Evolutionary conservation across 1,139 yeast species (phyloP).

Genomic region (Zygoascus sp.): DNA sequence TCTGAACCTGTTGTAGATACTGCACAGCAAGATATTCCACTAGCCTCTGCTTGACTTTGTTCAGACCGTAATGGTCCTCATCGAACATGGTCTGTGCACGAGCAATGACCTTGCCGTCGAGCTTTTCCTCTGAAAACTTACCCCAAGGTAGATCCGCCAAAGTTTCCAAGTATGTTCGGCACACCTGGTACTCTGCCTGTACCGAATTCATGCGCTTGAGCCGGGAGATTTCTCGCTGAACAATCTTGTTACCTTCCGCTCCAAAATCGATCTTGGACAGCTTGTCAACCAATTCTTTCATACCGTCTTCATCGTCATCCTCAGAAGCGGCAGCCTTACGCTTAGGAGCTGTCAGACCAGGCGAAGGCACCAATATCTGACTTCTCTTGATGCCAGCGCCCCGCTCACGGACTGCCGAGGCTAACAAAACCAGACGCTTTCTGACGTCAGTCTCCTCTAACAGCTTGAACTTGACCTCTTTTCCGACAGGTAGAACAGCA

Average conservation of each 20-base stretch:
- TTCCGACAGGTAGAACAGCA: slow-evolving; percentile 35
- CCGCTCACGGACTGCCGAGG: slow-evolving; percentile 23
- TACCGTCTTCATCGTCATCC: slow-evolving; percentile 33
- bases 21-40: slow-evolving; percentile 78
- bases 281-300: slow-evolving; percentile 30
- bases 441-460: slow-evolving; percentile 29
- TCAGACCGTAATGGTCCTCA: slow-evolving; percentile 79
- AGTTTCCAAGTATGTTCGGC: slow-evolving; percentile 66
- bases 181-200: slow-evolving; percentile 70
- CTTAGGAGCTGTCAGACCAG: slow-evolving; percentile 1
- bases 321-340: slow-evolving; percentile 24
- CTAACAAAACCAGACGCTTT: slow-evolving; percentile 28
- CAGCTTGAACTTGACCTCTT: slow-evolving; percentile 30
- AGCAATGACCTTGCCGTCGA: slow-evolving; percentile 44
- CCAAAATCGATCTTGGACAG: slow-evolving; percentile 30
- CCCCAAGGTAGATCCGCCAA: slow-evolving; percentile 58
- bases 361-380: slow-evolving; percentile 1
- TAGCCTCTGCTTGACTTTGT: slow-evolving; percentile 73
- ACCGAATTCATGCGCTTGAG: slow-evolving; percentile 59
- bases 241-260: slow-evolving; percentile 42
- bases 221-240: slow-evolving; percentile 60
- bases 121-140: slow-evolving; percentile 28
- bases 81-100: slow-evolving; percentile 61
- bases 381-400: slow-evolving; percentile 15
- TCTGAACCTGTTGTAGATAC: slow-evolving; percentile 45